phyloP scores from a whole-genome alignment of 164 flowering plant genomes.

The Cinnamomum micranthum region DNA sequence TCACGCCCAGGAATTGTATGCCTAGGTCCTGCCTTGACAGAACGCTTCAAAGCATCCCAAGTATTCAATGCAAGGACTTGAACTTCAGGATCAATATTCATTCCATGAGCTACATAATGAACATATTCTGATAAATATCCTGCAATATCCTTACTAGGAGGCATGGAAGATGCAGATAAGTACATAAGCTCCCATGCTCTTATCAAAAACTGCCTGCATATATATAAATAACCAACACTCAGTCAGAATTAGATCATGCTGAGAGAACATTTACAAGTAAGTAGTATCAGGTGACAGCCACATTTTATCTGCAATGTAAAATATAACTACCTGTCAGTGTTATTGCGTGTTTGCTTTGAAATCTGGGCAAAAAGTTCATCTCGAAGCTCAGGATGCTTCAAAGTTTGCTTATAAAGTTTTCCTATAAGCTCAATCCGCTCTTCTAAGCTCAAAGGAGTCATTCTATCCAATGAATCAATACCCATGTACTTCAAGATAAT shows the following conservation, averaged over 20 bases:
- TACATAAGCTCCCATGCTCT: conserved; percentile 98
- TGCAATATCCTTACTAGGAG: conserved; percentile 97
- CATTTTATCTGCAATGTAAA: neutral
- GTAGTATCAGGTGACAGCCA: too few relatives aligned
- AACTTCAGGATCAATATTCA: conserved; percentile 58
- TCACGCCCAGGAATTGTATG: conserved; percentile 83
- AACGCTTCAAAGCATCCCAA: conserved; percentile 78
- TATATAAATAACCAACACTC: conserved; percentile 2
- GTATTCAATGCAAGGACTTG: conserved; percentile 75
- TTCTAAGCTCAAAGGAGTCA: conserved; percentile 58
- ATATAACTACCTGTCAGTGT: conserved; percentile 63
- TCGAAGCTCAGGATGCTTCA: conserved; percentile 93
- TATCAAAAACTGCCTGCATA: conserved; percentile 62
- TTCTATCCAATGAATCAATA: conserved; percentile 74
- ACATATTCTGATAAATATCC: conserved; percentile 87
- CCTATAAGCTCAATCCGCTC: conserved; percentile 83
- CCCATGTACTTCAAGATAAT: conserved; percentile 92
- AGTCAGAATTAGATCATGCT: neutral
- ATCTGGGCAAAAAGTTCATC: conserved; percentile 95
- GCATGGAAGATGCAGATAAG: conserved; percentile 94
- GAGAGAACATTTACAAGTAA: neutral
- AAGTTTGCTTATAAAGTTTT: conserved; percentile 79
- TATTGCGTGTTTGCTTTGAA: conserved; percentile 91
- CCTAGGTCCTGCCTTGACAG: conserved; percentile 97
- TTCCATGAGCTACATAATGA: conserved; percentile 74